These are phyloP conservation scores for Cordia subcordata DNA, from an alignment of 257 asterid species.

Conservation along the genomic window DNA sequence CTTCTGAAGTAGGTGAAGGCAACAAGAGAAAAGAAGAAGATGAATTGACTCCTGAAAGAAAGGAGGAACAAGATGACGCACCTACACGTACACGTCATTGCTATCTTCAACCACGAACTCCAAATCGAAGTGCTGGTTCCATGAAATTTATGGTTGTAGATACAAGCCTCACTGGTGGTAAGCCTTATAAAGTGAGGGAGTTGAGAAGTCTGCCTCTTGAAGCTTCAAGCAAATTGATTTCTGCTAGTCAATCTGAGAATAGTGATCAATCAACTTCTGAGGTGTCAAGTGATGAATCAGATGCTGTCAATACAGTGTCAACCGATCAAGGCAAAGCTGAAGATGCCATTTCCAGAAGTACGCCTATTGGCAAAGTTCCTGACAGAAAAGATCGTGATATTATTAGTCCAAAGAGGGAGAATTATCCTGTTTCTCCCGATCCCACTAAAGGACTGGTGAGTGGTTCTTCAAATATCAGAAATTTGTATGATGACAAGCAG, in stretches of 20 bases:
- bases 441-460: slow-evolving; percentile 14
- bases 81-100: slow-evolving; percentile 32
- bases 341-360: slow-evolving; percentile 5
- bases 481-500: slow-evolving; percentile 20
- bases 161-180: slow-evolving; percentile 44
- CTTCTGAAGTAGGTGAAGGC: slow-evolving; percentile 27
- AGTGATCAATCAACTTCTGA: slow-evolving; percentile 22
- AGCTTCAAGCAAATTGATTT: slow-evolving; percentile 12
- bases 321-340: slow-evolving; percentile 14
- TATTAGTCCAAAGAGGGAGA: slow-evolving; percentile 13
- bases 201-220: slow-evolving; percentile 41
- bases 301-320: slow-evolving; percentile 17
- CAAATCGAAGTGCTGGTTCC: slow-evolving; percentile 24
- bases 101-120: slow-evolving; percentile 69
- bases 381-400: slow-evolving; percentile 19
- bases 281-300: slow-evolving; percentile 35
- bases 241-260: slow-evolving; percentile 4
- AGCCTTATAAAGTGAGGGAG: slow-evolving; percentile 35
- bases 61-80: slow-evolving; percentile 32
- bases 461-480: slow-evolving; percentile 20
- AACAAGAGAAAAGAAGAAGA: slow-evolving; percentile 20
- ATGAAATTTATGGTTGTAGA: slow-evolving; percentile 56
- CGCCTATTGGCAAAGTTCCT: slow-evolving; percentile 22
- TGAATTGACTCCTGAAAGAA: slow-evolving; percentile 12
- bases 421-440: slow-evolving; percentile 16